Evolutionary conservation across 106 monocot species (phyloP), one percentile per base, ranked within the genome.

Genomic region (Dactylorhiza incarnata): DNA sequence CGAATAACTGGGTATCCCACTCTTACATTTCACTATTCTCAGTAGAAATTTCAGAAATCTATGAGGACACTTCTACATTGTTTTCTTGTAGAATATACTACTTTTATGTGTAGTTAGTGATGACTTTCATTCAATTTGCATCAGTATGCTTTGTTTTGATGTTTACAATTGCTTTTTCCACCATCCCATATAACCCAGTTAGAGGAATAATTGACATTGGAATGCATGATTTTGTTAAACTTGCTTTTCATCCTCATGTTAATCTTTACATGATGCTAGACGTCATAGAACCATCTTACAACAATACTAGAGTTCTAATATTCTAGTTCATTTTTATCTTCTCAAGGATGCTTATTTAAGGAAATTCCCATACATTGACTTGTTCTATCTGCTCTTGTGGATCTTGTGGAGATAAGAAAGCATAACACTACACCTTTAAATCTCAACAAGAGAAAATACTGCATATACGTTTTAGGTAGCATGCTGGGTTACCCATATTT

Each of bases 1-100:
- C 63, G 91, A 45, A 90, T 94, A 29, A 89, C 82, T 71, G 94
- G 99, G 99, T 94, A 92, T 78, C 71, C 17, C 16, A 51, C 68
- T 29, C 22, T 12, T 8, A 49, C 59, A 22, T n/a, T 47, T 73
- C 19, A 7, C 45, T 78, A 3, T 59, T 59, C 7, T 46, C 22
- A 10, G 47, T 6, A 53, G 44, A 17, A 66, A 15, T 24, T 82
- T 73, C 37, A 13, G 12, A 68, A 29, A 68, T 26, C 37, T 29
- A 68, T 15, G 15, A 68, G 8, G 44, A 7, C 19, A 17, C 45
- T 69, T 44, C 14, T 45, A 2, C 45, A 46, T 3, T 10, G 16
- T 15, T 17, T 6, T 69, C 9, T 63, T 63, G 63, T 17, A 16
- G 6, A 17, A 56, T 56, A 56, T 56, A 19, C 8, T 24, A 63